A percentile compares a stretch with the other conserved stretches of the same genome.
These are phyloP conservation scores for Sarocladium kiliense DNA, from an alignment of 2,329 filamentous ascomycete species.

Conservation along the genomic window DNA sequence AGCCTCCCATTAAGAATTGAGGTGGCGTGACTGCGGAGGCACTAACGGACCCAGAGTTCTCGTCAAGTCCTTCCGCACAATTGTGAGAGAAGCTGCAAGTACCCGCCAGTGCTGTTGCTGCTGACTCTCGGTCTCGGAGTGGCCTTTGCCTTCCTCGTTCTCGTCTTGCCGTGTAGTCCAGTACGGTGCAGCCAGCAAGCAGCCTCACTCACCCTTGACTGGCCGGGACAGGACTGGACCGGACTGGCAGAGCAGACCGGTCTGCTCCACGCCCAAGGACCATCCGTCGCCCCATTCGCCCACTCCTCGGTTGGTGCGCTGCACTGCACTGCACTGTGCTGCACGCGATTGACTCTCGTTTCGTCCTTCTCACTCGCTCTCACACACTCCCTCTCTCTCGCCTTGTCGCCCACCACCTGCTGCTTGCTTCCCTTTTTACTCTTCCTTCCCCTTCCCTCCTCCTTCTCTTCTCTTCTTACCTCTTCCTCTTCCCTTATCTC, in stretches of 20 bases:
- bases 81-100: too few relatives aligned
- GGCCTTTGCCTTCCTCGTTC: background rate
- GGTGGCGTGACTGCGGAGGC: background rate
- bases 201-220: background rate
- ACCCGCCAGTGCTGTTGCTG: too few relatives aligned
- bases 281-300: conserved; percentile 6
- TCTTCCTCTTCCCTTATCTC: conserved; percentile 10
- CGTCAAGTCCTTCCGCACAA: background rate
- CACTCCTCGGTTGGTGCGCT: conserved; percentile 1
- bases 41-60: background rate
- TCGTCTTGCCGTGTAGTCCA: background rate
- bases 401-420: conserved; percentile 19
- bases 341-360: conserved; percentile 9
- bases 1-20: background rate
- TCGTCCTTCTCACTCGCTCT: conserved; percentile 17
- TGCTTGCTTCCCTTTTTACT: conserved; percentile 22
- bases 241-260: background rate
- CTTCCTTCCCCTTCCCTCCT: conserved; percentile 19
- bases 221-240: too few relatives aligned
- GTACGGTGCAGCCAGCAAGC: background rate
- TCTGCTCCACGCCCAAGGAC: background rate
- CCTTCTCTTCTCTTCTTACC: conserved; percentile 15
- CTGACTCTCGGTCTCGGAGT: too few relatives aligned
- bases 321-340: too few relatives aligned
- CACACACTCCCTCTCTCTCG: conserved; percentile 19